A percentile compares a stretch with the other conserved stretches of the same genome.
Evolutionary conservation across 805 yeast genomes (phyloP).

Genomic region (Nakazawaea holstii): DNA sequence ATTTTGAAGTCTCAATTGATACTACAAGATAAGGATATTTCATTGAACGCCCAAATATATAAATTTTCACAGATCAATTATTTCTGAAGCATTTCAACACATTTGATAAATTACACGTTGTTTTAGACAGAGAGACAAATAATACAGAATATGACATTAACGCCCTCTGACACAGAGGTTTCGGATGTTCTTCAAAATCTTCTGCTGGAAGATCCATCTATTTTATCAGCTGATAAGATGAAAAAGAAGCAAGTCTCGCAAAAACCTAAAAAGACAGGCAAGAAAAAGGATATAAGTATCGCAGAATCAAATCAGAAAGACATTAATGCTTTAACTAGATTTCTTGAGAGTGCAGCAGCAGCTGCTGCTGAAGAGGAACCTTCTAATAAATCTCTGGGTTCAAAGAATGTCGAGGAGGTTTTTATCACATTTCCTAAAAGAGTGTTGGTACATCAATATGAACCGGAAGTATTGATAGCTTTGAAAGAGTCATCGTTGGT

Average conservation of each 20-base stretch:
- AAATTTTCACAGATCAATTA: too few relatives aligned
- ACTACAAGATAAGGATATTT: too few relatives aligned
- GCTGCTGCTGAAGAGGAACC: slow-evolving; percentile 22
- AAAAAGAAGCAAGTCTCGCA: background rate
- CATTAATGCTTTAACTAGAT: slow-evolving; percentile 18
- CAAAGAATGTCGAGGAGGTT: slow-evolving; percentile 4
- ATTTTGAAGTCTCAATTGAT: too few relatives aligned
- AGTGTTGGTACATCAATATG: slow-evolving; percentile 12
- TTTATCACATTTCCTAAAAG: slow-evolving; percentile 4
- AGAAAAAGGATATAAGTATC: slow-evolving; percentile 2
- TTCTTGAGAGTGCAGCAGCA: slow-evolving; percentile 28
- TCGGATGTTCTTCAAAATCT: background rate
- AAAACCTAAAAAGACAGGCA: background rate
- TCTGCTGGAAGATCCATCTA: slow-evolving; percentile 9
- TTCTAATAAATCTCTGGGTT: background rate
- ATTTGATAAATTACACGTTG: too few relatives aligned
- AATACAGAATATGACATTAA: background rate
- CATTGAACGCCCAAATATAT: too few relatives aligned
- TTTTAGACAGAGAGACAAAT: too few relatives aligned
- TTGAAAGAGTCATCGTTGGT: slow-evolving; percentile 32
- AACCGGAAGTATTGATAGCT: slow-evolving; percentile 25
- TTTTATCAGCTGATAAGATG: slow-evolving; percentile 1
- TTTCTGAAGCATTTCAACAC: too few relatives aligned
- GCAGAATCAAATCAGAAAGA: slow-evolving; percentile 7
- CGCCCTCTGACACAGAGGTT: background rate